phyloP scores from a whole-genome alignment of 805 yeast genomes.

The Barnettozyma siamensis region DNA sequence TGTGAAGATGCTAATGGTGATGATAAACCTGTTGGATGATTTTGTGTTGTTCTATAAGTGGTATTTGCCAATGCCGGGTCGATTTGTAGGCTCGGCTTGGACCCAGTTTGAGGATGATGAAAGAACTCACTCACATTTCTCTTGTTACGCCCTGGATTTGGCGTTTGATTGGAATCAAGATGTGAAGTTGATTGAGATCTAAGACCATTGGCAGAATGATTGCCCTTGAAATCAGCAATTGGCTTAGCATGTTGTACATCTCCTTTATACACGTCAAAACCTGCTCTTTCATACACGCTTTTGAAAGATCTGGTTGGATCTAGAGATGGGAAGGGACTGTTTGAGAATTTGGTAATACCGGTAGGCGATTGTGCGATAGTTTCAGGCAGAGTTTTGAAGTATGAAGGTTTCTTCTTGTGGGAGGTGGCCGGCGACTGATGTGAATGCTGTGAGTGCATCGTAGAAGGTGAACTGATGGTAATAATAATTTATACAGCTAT shows the following conservation, averaged over 20 bases:
- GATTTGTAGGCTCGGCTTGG: slow-evolving; percentile 3
- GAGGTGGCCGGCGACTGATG: not conserved
- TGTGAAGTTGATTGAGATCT: slow-evolving; percentile 15
- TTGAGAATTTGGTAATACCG: slow-evolving; percentile 27
- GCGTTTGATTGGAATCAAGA: not conserved
- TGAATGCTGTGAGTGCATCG: not conserved
- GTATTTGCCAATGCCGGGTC: slow-evolving; percentile 10
- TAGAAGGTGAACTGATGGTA: not conserved
- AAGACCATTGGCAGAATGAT: slow-evolving; percentile 4
- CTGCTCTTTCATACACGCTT: slow-evolving; percentile 78
- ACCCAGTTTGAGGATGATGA: not conserved
- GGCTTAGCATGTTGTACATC: not conserved
- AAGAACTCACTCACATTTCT: slow-evolving; percentile 19
- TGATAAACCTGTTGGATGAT: not conserved
- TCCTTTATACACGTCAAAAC: slow-evolving; percentile 54
- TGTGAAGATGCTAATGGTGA: not conserved
- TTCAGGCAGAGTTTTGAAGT: slow-evolving; percentile 24
- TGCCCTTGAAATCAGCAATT: not conserved
- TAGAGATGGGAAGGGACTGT: slow-evolving; percentile 62
- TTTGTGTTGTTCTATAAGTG: not conserved
- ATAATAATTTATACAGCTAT: no score
- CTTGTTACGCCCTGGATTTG: slow-evolving; percentile 6
- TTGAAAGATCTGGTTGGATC: slow-evolving; percentile 54
- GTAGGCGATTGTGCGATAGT: slow-evolving; percentile 21
- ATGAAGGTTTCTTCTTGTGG: slow-evolving; percentile 17